A percentile compares a stretch with the other conserved stretches of the same genome.
phyloP scores from a whole-genome alignment of 768 basidiomycete genomes.

The Suillus lakei region DNA sequence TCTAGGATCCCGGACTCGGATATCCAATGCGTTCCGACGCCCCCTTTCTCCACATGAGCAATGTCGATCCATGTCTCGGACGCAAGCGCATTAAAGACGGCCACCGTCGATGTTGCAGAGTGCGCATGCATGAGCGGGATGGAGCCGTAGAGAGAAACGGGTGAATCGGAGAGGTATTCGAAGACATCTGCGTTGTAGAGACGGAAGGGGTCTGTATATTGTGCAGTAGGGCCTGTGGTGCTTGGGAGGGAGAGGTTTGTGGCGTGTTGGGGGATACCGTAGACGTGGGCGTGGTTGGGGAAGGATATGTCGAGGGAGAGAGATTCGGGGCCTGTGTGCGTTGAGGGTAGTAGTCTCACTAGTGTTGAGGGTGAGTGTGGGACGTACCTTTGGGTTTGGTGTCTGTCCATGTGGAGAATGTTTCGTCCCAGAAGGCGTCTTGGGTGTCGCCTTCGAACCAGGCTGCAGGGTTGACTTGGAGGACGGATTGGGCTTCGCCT shows the following conservation, averaged over 20 bases:
- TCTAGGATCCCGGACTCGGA: constrained; percentile 98
- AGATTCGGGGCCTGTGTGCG: constrained; percentile 84
- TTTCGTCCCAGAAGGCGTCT: constrained; percentile 90
- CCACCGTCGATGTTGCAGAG: constrained; percentile 84
- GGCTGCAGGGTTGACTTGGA: constrained; percentile 56
- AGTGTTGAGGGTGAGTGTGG: too few relatives aligned
- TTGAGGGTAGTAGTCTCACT: constrained; percentile 3
- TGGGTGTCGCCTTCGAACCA: constrained; percentile 93
- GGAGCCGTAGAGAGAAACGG: constrained; percentile 87
- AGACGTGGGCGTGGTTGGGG: constrained; percentile 89
- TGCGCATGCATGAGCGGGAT: constrained; percentile 96
- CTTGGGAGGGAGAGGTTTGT: constrained; percentile 87
- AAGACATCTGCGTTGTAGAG: constrained; percentile 97
- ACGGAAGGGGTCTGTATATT: constrained; percentile 90
- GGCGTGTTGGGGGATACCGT: constrained; percentile 97
- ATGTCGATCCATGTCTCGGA: constrained; percentile 98
- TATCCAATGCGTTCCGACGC: constrained; percentile 91
- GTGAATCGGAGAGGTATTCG: constrained; percentile 85
- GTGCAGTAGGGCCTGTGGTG: constrained; percentile 77
- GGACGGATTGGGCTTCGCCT: constrained; percentile 49
- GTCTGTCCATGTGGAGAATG: constrained; percentile 86
- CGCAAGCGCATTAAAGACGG: constrained; percentile 82
- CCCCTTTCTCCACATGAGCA: constrained; percentile 52
- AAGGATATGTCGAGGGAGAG: constrained; percentile 92
- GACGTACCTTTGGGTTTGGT: constrained; percentile 89